Base-by-base conservation (phyloP, 495 filamentous ascomycete genomes). In the Cryomyces minteri region DNA sequence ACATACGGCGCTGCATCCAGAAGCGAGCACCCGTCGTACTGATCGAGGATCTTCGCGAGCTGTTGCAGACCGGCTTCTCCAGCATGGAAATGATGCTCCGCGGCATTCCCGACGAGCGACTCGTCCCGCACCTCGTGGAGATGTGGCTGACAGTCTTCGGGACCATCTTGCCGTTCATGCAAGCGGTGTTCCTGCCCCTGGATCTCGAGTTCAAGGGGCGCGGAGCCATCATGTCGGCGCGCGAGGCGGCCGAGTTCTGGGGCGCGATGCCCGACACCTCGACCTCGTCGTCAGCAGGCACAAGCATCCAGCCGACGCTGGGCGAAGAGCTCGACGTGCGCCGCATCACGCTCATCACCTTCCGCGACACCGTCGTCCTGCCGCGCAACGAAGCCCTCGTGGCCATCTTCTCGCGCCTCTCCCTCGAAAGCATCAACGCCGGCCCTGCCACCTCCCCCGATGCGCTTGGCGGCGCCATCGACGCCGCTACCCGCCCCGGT, bases 71-170 rank as follows among this genome's bases (percentile, higher is more conserved):
- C 0, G 92, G 92, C 1, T 96, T 96, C 59, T 65, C 71, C 8
- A 81, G 77, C 5, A 68, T 96, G n/a, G 87, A 94, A 49, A 79
- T 87, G 46, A 83, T 80, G 0, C 63, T 96, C 11, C 68, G 76
- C 4, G 76, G 74, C 6, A 72, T 84, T 0, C 71, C 82, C 0
- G 88, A 96, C 51, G 87, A 94, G 38, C 74, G 76, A 42, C 65
- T 94, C 9, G 83, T 94, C 29, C 82, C 84, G 0, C 72, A 82
- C 51, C 70, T 99, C 2, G 88, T 94, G 5, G 85, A 94, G 53
- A 76, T 93, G 53, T 99, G 92, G 92, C 73, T 88, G 36, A 71
- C 88, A 39, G 82, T 92, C 2, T 95, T 94, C 54, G 83, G 84
- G 6, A 83, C 70, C 14, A 82, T 96, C 40, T 63, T 96, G 9